These are phyloP conservation scores for Coemansia sp. DNA, from an alignment of 192 early-diverging fungal genomes.

Conservation along the genomic window DNA sequence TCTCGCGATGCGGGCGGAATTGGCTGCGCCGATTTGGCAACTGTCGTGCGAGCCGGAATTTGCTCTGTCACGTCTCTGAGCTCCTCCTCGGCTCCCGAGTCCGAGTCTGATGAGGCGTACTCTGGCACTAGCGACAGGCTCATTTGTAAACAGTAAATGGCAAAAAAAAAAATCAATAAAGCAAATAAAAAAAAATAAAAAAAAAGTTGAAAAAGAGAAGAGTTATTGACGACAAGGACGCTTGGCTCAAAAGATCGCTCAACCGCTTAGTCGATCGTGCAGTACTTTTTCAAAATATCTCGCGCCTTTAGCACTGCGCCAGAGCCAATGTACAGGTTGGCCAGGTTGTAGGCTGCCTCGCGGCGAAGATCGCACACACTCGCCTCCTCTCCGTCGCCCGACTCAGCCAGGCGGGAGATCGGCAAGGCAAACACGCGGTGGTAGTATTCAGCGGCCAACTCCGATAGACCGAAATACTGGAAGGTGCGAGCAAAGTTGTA, in stretches of 20 bases:
- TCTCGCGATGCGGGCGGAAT: neutral
- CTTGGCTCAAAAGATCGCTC: neutral
- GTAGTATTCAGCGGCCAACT: constrained; percentile 89
- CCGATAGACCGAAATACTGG: constrained; percentile 83
- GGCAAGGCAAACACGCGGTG: constrained; percentile 69
- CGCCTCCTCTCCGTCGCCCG: neutral
- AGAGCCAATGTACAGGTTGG: constrained; percentile 74
- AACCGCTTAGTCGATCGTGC: constrained; percentile 70
- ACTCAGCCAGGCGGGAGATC: constrained; percentile 31
- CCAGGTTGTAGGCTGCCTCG: constrained; percentile 94
- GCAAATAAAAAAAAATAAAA: no score
- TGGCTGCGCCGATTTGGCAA: no score
- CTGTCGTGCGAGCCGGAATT: no score
- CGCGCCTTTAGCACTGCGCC: constrained; percentile 76
- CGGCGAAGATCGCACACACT: constrained; percentile 56
- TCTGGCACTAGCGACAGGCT: constrained; percentile 41
- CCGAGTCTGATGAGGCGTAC: constrained; percentile 36
- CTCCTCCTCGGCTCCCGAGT: constrained; percentile 28
- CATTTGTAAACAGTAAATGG: neutral
- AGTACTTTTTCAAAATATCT: constrained; percentile 73
- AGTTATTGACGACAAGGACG: no score
- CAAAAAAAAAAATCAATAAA: no score
- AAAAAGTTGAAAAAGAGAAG: no score
- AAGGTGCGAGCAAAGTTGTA: constrained; percentile 92
- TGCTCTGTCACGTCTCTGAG: neutral